Conservation (phyloP, 2,329 filamentous ascomycete species). For the Xylariaceae sp. region DNA sequence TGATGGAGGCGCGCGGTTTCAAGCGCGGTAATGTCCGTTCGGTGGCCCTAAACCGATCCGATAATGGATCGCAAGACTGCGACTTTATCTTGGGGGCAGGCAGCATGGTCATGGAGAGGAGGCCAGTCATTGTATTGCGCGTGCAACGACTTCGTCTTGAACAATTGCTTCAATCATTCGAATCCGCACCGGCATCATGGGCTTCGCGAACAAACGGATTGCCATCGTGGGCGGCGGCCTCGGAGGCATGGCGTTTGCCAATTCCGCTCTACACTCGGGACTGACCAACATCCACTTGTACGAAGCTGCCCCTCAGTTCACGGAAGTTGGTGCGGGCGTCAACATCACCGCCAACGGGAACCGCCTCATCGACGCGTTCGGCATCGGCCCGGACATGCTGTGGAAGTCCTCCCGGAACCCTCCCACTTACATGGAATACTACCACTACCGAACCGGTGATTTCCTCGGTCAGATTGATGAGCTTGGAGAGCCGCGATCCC, state of each 20-base stretch:
- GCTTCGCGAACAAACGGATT: slow-evolving; percentile 1
- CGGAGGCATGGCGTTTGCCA: slow-evolving; percentile 30
- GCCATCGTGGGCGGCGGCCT: slow-evolving; percentile 4
- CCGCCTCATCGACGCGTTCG: slow-evolving; percentile 8
- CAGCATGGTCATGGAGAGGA: no score
- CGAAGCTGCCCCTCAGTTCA: slow-evolving; percentile 5
- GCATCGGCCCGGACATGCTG: slow-evolving; percentile 3
- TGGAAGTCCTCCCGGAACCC: slow-evolving; percentile 29
- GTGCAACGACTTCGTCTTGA: no score
- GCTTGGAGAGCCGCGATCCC: slow-evolving; percentile 7
- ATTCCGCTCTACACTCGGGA: slow-evolving; percentile 29
- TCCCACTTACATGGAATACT: slow-evolving; percentile 28
- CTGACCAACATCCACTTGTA: slow-evolving; percentile 13
- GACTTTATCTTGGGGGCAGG: no score
- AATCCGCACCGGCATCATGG: background rate
- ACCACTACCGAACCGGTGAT: slow-evolving; percentile 21
- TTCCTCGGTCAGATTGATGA: slow-evolving; percentile 24
- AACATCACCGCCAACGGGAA: slow-evolving; percentile 7
- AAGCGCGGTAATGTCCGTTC: no score
- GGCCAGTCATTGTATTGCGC: no score
- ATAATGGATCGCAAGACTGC: no score
- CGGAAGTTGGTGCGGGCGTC: slow-evolving; percentile 11
- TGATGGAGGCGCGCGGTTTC: no score
- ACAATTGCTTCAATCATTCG: no score
- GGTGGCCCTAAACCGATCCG: no score